Evolutionary conservation across 192 early-diverging fungal genomes (phyloP), one percentile per base, ranked within the genome.

Genomic region (Coemansia sp.): DNA sequence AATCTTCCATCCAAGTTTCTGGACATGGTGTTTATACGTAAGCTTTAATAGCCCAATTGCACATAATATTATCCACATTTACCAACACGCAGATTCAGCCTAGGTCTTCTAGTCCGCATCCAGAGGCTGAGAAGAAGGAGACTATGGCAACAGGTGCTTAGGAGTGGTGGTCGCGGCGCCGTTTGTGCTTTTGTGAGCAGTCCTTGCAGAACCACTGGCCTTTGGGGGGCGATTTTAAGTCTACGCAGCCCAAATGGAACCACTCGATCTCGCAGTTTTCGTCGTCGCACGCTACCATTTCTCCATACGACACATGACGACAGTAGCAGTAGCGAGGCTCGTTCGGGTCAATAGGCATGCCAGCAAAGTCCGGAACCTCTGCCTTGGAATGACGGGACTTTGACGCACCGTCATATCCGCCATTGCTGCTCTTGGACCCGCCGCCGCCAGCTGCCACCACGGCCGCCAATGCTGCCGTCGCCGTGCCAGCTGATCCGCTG

Each of bases 241-340:
- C 90, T 11, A 95, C 96, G 56, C 96, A 99, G 0, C 80, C 84
- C 53, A 92, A 81, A 77, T 99, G 96, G 81, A 99, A 99, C 96
- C 96, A 99, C 78, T 99, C 94, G 55, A 91, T 87, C 39, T 88
- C 86, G 67, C 96, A 98, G 52, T 84, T 83, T 37, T 88, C 86
- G 69, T 97, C 91, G 58, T 91, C 89, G 56, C 89, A 90, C 19
- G 89, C 96, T 41, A 99, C 92, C 96, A 99, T 99, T 41, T 97
- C 94, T 11, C 96, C 96, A 57, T 83, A 99, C 6, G 90, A 93
- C 11, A 97, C 90, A 70, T 93, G 91, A 29, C 91, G 80, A 53
- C 96, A 99, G 62, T 92, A 92, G 58, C 96, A 99, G 71, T 99
- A 99, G 15, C 86, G 79, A 1, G 93, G 94, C 74, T 98, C 96